Evolutionary conservation across 2,329 filamentous ascomycete species (phyloP).

Genomic region (Coniella lustricola): DNA sequence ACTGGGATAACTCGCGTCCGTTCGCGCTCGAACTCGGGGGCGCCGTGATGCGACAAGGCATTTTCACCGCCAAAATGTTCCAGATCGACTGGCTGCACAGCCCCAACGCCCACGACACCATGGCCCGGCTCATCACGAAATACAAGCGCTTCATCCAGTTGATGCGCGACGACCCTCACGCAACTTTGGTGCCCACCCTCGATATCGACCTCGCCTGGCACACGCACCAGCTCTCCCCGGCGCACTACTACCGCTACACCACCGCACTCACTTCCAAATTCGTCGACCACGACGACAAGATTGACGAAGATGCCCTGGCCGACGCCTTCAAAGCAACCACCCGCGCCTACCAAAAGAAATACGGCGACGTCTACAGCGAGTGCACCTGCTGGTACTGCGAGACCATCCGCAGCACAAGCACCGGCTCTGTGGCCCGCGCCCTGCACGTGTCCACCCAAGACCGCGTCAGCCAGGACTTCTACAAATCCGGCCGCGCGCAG

Average conservation of each 20-base stretch:
- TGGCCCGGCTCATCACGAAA: constrained; percentile 56
- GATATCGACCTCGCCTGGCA: constrained; percentile 76
- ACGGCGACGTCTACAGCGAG: constrained; percentile 61
- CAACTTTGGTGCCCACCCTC: constrained; percentile 60
- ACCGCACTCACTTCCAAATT: constrained; percentile 44
- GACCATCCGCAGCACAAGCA: constrained; percentile 52
- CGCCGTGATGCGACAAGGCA: constrained; percentile 58
- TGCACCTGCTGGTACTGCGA: constrained; percentile 86
- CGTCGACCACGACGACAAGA: constrained; percentile 79
- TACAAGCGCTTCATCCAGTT: constrained; percentile 58
- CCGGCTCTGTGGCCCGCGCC: constrained; percentile 36
- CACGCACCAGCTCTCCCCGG: constrained; percentile 66
- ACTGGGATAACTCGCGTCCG: constrained; percentile 59
- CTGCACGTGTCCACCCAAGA: constrained; percentile 40
- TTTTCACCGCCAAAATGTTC: constrained; percentile 67
- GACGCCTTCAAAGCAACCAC: constrained; percentile 66
- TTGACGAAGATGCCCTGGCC: constrained; percentile 59
- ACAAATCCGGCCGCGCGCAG: constrained; percentile 40
- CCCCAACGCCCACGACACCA: constrained; percentile 55
- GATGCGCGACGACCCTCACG: constrained; percentile 39
- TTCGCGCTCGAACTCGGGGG: constrained; percentile 61
- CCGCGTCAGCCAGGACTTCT: constrained; percentile 38
- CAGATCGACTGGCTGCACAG: constrained; percentile 71
- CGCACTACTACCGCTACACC: constrained; percentile 55
- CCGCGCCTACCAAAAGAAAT: constrained; percentile 60